Evolutionary conservation across 352 stramenopile genomes (phyloP), one percentile per base, ranked within the genome.

Genomic region (Hyaloperonospora brassicae): DNA sequence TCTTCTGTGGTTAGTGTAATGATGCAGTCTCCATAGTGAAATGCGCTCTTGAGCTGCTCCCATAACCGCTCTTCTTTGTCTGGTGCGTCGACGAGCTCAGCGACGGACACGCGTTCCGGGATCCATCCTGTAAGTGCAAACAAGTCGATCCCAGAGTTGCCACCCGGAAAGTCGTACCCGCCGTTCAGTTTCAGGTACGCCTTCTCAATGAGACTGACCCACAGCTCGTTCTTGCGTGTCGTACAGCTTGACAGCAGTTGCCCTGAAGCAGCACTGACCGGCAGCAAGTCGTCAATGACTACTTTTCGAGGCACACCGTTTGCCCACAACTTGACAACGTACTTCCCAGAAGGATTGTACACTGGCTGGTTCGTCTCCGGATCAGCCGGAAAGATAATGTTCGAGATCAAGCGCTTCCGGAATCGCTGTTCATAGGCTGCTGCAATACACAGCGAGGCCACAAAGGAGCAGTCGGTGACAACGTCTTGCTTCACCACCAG

Each of bases 61-160:
- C 97, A 97, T 14, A 99, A 69, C 9, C 99, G 69, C 58, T 98
- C 94, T 64, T 99, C 96, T 25, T 86, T 94, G 59, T 90, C 91
- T 30, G 81, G 68, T 35, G 96, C 74, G 65, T 98, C 96, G 21
- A 64, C 39, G 0, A 89, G 39, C 41, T 84, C 71, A 1, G 64
- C 65, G 22, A 86, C 60, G 40, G 84, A 76, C 23, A 98, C 79
- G 25, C 87, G 76, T 70, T 99, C 96, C 0, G 96, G 96, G 47
- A 99, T 98, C 96, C 96, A 99, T 5, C 96, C 96, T 0, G 96
- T 99, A 13, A 99, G 76, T n/a, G 90, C 93, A 73, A 98, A 98
- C 21, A 98, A 69, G 73, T 99, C 96, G 42, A 98, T 97, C 17
- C 94, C 93, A 50, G 84, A 97, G 69, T 98, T 98, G 24, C 88